Evolutionary conservation across 2,329 filamentous ascomycete species (phyloP).

Genomic region (Talaromyces islandicus): DNA sequence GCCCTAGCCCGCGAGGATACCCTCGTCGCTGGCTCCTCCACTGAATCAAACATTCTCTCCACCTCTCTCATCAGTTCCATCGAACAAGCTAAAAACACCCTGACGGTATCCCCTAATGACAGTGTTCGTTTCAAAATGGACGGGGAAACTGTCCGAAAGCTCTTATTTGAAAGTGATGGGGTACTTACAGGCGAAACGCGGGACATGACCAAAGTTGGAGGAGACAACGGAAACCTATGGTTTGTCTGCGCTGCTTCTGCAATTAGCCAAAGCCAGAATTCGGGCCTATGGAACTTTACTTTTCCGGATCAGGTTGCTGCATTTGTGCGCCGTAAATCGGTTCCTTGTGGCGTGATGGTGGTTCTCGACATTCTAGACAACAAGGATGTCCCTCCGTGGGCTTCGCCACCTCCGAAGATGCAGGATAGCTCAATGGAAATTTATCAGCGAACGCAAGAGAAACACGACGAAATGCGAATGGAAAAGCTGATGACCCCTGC

Average conservation of each 20-base stretch:
- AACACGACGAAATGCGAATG: conserved; percentile 14
- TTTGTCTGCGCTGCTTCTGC: conserved; percentile 21
- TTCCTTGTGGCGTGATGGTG: conserved; percentile 24
- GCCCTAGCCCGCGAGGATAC: not conserved
- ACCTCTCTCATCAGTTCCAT: not conserved
- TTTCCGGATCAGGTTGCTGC: conserved; percentile 16
- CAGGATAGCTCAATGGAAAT: conserved; percentile 11
- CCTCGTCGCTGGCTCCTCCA: conserved; percentile 1
- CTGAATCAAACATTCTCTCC: not conserved
- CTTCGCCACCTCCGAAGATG: conserved; percentile 9
- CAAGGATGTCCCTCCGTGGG: conserved; percentile 21
- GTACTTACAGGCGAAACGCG: conserved; percentile 15
- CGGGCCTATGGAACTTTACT: conserved; percentile 19
- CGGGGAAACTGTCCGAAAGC: conserved; percentile 15
- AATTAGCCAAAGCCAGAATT: conserved; percentile 13
- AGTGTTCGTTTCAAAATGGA: conserved; percentile 23
- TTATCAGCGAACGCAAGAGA: conserved; percentile 14
- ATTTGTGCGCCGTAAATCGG: conserved; percentile 18
- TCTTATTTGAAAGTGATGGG: conserved; percentile 20
- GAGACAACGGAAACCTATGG: conserved; percentile 17
- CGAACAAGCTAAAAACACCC: not conserved
- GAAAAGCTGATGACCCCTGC: conserved; percentile 21
- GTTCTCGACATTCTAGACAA: conserved; percentile 19
- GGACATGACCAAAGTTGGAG: conserved; percentile 8
- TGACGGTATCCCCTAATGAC: conserved; percentile 12